A percentile compares a stretch with the other conserved stretches of the same genome.
Evolutionary conservation across 495 filamentous ascomycete genomes (phyloP).

Genomic region (Podospora conica): DNA sequence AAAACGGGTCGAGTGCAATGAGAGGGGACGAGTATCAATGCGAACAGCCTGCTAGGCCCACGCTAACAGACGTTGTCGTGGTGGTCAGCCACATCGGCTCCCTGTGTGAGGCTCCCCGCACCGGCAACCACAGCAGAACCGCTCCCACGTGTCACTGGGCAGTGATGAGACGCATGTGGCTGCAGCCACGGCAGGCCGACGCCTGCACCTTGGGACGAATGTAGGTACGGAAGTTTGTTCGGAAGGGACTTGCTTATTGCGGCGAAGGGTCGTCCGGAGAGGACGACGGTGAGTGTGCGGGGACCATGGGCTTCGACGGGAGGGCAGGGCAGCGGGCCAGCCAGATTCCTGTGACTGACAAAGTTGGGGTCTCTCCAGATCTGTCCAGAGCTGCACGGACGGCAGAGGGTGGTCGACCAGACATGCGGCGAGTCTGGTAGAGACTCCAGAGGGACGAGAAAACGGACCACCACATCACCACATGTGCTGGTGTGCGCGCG

Average conservation of each 20-base stretch:
- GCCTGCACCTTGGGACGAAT: constrained; percentile 1
- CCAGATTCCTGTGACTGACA: background rate
- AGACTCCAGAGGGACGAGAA: background rate
- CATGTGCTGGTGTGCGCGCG: background rate
- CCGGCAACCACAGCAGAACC: background rate
- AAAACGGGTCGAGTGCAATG: background rate
- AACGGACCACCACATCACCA: background rate
- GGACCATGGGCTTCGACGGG: no score
- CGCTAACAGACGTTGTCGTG: background rate
- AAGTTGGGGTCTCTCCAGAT: background rate
- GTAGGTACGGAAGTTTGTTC: background rate
- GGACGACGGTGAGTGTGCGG: background rate
- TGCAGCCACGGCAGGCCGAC: background rate
- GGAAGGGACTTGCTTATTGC: constrained; percentile 1
- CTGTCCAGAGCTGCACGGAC: background rate
- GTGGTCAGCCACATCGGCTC: background rate
- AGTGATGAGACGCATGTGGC: background rate
- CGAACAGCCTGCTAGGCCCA: background rate
- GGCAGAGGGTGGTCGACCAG: background rate
- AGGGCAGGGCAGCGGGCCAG: background rate
- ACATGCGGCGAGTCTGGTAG: background rate
- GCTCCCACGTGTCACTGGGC: background rate
- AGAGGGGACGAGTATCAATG: background rate
- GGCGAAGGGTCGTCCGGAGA: background rate
- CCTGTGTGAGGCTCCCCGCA: background rate